These are phyloP conservation scores for Tausonia pullulans DNA, from an alignment of 1,284 basidiomycete species.

Conservation along the genomic window DNA sequence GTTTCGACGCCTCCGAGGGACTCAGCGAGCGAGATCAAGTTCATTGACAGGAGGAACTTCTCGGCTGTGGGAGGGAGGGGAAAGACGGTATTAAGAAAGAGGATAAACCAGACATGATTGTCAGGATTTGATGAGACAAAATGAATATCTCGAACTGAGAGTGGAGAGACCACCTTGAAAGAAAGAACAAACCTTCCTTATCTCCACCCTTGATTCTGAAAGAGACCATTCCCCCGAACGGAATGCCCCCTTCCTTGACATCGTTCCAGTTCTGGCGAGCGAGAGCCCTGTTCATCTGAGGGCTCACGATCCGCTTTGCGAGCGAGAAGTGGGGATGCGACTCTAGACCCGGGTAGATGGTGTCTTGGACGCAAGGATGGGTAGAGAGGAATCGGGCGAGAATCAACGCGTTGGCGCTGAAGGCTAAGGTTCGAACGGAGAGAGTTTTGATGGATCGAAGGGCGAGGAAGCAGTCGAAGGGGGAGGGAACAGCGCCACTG, in stretches of 20 bases:
- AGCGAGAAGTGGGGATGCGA: conserved; percentile 48
- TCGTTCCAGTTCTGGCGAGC: conserved; percentile 34
- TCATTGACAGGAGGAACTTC: conserved; percentile 54
- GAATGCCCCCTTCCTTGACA: conserved; percentile 46
- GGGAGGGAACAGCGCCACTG: conserved; percentile 72
- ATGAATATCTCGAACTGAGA: too few species aligned
- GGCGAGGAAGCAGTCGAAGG: conserved; percentile 84
- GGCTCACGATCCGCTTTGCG: conserved; percentile 49
- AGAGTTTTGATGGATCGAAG: conserved; percentile 88
- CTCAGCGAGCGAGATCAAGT: conserved; percentile 76
- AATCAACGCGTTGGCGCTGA: conserved; percentile 69
- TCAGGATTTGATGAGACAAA: too few species aligned
- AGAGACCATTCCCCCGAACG: conserved; percentile 50
- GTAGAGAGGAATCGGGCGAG: conserved; percentile 57
- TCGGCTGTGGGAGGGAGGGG: conserved; percentile 27
- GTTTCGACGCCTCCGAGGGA: conserved; percentile 84
- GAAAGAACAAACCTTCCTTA: conserved; percentile 5
- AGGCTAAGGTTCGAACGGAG: conserved; percentile 71
- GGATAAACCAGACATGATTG: too few species aligned
- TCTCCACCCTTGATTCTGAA: conserved; percentile 47
- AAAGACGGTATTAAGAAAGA: too few species aligned
- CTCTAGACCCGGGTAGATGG: conserved; percentile 75
- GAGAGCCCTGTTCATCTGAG: conserved; percentile 59
- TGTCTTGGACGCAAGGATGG: conserved; percentile 52
- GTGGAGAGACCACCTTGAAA: background rate